Base-by-base conservation (phyloP, 2,329 filamentous ascomycete species). In the Ceratocystis albifundus region DNA sequence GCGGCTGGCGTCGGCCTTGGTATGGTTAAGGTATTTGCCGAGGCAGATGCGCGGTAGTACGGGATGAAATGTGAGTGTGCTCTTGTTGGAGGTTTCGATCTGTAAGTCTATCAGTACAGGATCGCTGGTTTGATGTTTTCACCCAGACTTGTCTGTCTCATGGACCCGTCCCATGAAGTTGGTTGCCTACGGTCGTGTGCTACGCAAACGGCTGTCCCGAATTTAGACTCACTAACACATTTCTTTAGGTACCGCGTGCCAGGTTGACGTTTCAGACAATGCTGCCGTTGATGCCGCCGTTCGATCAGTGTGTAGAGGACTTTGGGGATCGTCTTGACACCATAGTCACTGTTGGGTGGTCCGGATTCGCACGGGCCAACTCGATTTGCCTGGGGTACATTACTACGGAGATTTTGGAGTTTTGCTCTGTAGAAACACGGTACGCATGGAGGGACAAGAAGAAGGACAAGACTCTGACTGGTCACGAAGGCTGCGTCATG, bases 341-440 rank as follows among this genome's bases (percentile, higher is more conserved):
- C n/a, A 74, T 86, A 4, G 73, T 85, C 70, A 84, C 88, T 0
- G 83, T 91, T 44, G 88, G 92, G 75, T 91, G 88, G 88, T 83
- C 86, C 5, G 84, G 82, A 48, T 90, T 89, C 72, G 88, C 88
- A 4, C 80, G 88, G 50, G 84, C 82, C 70, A 92, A 92, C 74
- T 84, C 82, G 15, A 78, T 92, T 46, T 89, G 85, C 1, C 88
- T 88, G 0, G 88, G 89, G 22, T 91, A 90, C 73, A 89, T 91
- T 70, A 80, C 82, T 65, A 91, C 88, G 0, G 88, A 89, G 69
- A 86, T 92, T 70, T 84, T 84, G 12, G 77, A 65, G 36, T 67
- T 67, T 80, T 70, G 84, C 8, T 78, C 83, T 0, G 72, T 78
- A 7, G 87, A 89, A 71, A 86, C 83, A 2, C 89, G 89, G 80